A percentile compares a stretch with the other conserved stretches of the same genome.
phyloP scores from a whole-genome alignment of 768 basidiomycete genomes.

The Crepidotus variabilis region DNA sequence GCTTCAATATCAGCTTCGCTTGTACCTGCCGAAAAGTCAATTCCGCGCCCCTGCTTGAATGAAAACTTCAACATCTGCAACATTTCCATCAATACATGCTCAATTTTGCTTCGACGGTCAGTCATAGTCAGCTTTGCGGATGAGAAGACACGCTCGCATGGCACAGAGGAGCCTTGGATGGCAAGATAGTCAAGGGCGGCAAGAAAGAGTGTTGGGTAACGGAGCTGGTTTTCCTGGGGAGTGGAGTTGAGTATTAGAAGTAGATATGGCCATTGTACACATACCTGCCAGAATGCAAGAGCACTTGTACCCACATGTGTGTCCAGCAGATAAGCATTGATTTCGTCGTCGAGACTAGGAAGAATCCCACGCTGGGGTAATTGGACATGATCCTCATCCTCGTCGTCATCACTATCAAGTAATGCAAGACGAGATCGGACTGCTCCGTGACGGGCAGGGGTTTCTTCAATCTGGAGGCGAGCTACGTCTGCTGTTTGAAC shows the following conservation, averaged over 20 bases:
- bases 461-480: neutral
- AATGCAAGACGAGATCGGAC: neutral
- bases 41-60: constrained; percentile 14
- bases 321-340: constrained; percentile 15
- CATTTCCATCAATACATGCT: constrained; percentile 20
- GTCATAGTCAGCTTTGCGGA: constrained; percentile 27
- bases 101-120: constrained; percentile 18
- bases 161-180: constrained; percentile 29
- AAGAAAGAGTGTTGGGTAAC: constrained; percentile 23
- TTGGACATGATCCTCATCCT: neutral
- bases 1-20: neutral
- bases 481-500: neutral
- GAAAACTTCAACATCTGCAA: constrained; percentile 29
- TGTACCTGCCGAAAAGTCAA: constrained; percentile 22
- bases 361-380: neutral
- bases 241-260: neutral
- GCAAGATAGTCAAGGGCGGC: constrained; percentile 26
- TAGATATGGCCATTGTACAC: neutral
- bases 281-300: constrained; percentile 20
- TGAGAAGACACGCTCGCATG: constrained; percentile 27
- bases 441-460: neutral
- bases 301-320: neutral
- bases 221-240: constrained; percentile 16
- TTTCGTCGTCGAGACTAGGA: constrained; percentile 12
- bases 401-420: neutral